Evolutionary conservation across 768 basidiomycete genomes (phyloP), one percentile per base, ranked within the genome.

Genomic region (Leucogyrophana mollusca): DNA sequence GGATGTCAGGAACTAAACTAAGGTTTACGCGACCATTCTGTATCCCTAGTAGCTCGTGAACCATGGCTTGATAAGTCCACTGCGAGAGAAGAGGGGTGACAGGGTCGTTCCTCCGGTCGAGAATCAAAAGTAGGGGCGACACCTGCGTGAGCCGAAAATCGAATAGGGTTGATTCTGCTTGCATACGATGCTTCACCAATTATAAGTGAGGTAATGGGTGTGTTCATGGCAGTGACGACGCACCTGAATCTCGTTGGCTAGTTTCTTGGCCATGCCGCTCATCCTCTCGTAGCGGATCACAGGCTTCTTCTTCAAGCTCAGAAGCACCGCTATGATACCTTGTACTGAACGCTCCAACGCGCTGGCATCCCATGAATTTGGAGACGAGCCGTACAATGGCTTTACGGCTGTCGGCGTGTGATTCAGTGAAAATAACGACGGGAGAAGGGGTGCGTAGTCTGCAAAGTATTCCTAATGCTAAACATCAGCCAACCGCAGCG

Each of bases 11-110:
- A 27, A 94, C 91, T 50, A 80, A 70, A 51, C 79, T 81, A 36
- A 95, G 67, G 59, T 91, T 84, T 3, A 98, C 94, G 47, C 96
- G 79, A 16, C 95, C 95, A 60, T 97, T 98, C 51, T 89, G 85
- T 37, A 99, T 96, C 2, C 90, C 87, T 6, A 98, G 69, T 11
- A 96, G 73, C 62, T 98, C 96, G 58, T 99, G 96, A 0, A 98
- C 96, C 94, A 98, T 97, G 1, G 95, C 96, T 64, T 98, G 95
- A 69, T 98, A 98, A 20, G 96, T 98, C 96, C 96, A 98, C 66
- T 97, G 96, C 2, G 92, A 92, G 23, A 98, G 75, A 30, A 98
- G 70, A 4, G 96, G 96, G 0, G 96, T 98, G 4, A 98, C 91
- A 2, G 96, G 96, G 59, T 99, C 96, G 66, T 96, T 97, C 52